phyloP scores from a whole-genome alignment of 2,329 filamentous ascomycete species.

The Fusarium beomiforme region DNA sequence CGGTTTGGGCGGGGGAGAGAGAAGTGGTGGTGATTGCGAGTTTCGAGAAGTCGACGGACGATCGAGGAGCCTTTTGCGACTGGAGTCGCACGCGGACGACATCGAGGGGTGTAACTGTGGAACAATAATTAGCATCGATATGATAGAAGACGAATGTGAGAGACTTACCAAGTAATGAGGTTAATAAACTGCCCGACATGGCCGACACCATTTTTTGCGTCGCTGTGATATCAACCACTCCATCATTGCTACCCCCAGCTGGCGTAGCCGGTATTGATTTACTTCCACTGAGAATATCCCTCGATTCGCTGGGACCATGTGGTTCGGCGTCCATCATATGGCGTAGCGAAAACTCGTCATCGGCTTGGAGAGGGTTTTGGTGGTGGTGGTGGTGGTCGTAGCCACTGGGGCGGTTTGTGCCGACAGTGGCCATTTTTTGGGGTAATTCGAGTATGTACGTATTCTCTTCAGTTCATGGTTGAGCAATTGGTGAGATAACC shows the following conservation, averaged over 20 bases:
- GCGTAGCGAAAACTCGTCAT: slow-evolving; percentile 45
- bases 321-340: slow-evolving; percentile 40
- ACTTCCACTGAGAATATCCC: slow-evolving; percentile 3
- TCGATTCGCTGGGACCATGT: slow-evolving; percentile 17
- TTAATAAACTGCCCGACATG: slow-evolving; percentile 88
- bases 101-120: slow-evolving; percentile 88
- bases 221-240: slow-evolving; percentile 76
- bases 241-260: slow-evolving; percentile 37
- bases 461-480: slow-evolving; percentile 27
- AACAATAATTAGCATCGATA: slow-evolving; percentile 7
- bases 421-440: slow-evolving; percentile 38
- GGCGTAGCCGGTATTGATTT: slow-evolving; percentile 20
- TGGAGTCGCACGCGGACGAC: slow-evolving; percentile 96
- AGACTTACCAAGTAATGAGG: slow-evolving; percentile 82
- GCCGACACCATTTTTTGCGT: slow-evolving; percentile 95
- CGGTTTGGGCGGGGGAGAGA: slow-evolving; percentile 74
- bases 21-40: slow-evolving; percentile 66
- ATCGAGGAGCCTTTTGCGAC: slow-evolving; percentile 71
- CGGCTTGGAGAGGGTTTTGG: slow-evolving; percentile 37
- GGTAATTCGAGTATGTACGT: slow-evolving; percentile 3
- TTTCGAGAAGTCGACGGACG: slow-evolving; percentile 64
- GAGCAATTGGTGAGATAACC: slow-evolving; percentile 1
- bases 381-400: slow-evolving; percentile 29
- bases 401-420: slow-evolving; percentile 37
- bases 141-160: not conserved